A percentile compares a stretch with the other conserved stretches of the same genome.
Evolutionary conservation across 805 yeast species (phyloP).

Genomic region (Ogataea degrootiae): DNA sequence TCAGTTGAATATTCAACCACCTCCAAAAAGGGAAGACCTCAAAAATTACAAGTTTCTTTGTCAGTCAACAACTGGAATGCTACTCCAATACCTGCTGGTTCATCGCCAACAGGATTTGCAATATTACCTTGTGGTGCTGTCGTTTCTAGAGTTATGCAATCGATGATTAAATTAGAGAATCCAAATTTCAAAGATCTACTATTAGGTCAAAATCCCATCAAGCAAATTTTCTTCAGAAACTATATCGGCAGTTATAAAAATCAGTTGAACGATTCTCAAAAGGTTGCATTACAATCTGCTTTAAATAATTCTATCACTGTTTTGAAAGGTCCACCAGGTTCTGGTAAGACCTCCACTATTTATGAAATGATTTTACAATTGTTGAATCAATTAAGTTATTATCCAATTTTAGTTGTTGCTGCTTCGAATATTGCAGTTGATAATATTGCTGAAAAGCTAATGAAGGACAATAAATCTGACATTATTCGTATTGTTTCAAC

Average conservation of each 20-base stretch:
- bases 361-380: slow-evolving; percentile 79
- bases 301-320: slow-evolving; percentile 53
- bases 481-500: slow-evolving; percentile 55
- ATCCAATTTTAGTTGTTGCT: slow-evolving; percentile 68
- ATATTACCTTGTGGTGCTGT: slow-evolving; percentile 62
- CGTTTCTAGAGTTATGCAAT: slow-evolving; percentile 56
- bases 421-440: slow-evolving; percentile 75
- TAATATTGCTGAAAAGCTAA: slow-evolving; percentile 66
- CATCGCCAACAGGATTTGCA: slow-evolving; percentile 27
- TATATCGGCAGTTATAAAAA: slow-evolving; percentile 45
- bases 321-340: slow-evolving; percentile 78
- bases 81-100: slow-evolving; percentile 19
- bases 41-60: slow-evolving; percentile 36
- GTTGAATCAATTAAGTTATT: slow-evolving; percentile 49
- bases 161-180: slow-evolving; percentile 57
- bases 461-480: slow-evolving; percentile 44
- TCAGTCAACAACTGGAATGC: slow-evolving; percentile 58
- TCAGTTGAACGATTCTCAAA: slow-evolving; percentile 67
- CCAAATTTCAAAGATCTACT: slow-evolving; percentile 40
- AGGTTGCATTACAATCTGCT: slow-evolving; percentile 65
- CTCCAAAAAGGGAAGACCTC: slow-evolving; percentile 4
- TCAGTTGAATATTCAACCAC: slow-evolving; percentile 36
- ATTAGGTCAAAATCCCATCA: slow-evolving; percentile 26
- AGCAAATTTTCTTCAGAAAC: slow-evolving; percentile 48
- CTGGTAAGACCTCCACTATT: slow-evolving; percentile 80